phyloP scores from a whole-genome alignment of 306 rosid genomes.

The Quercus gilva region DNA sequence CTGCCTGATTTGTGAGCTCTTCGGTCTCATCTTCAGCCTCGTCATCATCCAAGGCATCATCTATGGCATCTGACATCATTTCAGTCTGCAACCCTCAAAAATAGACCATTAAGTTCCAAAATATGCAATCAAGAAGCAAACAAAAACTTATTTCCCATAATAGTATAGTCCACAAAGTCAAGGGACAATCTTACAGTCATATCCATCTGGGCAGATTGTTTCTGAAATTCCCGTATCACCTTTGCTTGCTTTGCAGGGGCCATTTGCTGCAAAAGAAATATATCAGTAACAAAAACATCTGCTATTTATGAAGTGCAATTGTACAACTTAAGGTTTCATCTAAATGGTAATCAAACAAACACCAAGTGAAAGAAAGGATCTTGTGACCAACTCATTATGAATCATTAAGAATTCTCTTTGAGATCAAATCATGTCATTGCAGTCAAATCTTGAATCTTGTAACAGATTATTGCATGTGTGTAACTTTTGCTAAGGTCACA shows the following conservation, averaged over 20 bases:
- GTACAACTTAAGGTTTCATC: background rate
- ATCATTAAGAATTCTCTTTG: background rate
- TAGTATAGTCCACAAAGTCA: constrained; percentile 7
- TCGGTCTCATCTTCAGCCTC: constrained; percentile 99
- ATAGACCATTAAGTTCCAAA: constrained; percentile 24
- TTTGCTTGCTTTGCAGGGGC: constrained; percentile 84
- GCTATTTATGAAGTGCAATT: background rate
- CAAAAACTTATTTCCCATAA: constrained; percentile 7
- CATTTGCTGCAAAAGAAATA: constrained; percentile 81
- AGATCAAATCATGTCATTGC: background rate
- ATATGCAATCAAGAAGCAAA: constrained; percentile 5
- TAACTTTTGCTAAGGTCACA: too few relatives aligned
- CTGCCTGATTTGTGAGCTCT: constrained; percentile 91
- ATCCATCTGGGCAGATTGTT: constrained; percentile 99
- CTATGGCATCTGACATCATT: constrained; percentile 98
- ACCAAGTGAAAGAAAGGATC: background rate
- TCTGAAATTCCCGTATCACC: constrained; percentile 78
- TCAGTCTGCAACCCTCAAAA: constrained; percentile 68
- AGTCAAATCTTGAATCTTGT: background rate
- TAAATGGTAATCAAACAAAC: background rate
- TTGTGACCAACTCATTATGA: background rate
- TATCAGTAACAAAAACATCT: constrained; percentile 10
- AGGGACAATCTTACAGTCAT: constrained; percentile 78
- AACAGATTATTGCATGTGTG: background rate
- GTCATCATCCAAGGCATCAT: constrained; percentile 85